These are phyloP conservation scores for Boletus insuetus DNA, from an alignment of 768 basidiomycete species.

Conservation along the genomic window DNA sequence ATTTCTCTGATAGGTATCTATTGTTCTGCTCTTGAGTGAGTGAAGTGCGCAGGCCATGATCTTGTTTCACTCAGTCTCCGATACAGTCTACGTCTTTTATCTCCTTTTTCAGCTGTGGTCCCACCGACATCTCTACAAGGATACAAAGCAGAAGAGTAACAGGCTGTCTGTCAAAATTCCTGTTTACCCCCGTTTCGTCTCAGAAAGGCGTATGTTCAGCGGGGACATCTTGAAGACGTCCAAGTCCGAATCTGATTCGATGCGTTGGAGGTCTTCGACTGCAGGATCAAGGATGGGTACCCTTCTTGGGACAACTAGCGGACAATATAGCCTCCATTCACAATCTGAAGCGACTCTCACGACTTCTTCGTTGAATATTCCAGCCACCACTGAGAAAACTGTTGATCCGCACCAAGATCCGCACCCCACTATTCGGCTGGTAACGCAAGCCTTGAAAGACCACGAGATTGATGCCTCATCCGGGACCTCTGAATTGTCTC, in stretches of 20 bases:
- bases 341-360: constrained; percentile 29
- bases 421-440: constrained; percentile 25
- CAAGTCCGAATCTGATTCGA: constrained; percentile 19
- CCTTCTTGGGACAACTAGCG: constrained; percentile 4
- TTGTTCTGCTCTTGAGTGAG: constrained; percentile 54
- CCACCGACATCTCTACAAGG: constrained; percentile 51
- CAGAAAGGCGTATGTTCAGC: constrained; percentile 28
- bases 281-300: constrained; percentile 11
- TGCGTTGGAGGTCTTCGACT: constrained; percentile 14
- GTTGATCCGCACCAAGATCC: constrained; percentile 8
- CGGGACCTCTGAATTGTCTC: constrained; percentile 4
- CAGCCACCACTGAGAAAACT: constrained; percentile 7
- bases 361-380: constrained; percentile 2
- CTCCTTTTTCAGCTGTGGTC: constrained; percentile 58
- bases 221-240: constrained; percentile 15
- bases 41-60: neutral
- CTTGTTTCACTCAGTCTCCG: neutral
- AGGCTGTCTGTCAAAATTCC: constrained; percentile 35
- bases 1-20: constrained; percentile 37
- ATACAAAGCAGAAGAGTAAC: constrained; percentile 44
- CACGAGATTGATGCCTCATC: neutral
- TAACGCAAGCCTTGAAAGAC: constrained; percentile 12
- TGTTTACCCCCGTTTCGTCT: constrained; percentile 27
- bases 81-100: constrained; percentile 48
- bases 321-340: constrained; percentile 17